Conservation (phyloP, 805 yeast species). For the Metschnikowia rubicola region DNA sequence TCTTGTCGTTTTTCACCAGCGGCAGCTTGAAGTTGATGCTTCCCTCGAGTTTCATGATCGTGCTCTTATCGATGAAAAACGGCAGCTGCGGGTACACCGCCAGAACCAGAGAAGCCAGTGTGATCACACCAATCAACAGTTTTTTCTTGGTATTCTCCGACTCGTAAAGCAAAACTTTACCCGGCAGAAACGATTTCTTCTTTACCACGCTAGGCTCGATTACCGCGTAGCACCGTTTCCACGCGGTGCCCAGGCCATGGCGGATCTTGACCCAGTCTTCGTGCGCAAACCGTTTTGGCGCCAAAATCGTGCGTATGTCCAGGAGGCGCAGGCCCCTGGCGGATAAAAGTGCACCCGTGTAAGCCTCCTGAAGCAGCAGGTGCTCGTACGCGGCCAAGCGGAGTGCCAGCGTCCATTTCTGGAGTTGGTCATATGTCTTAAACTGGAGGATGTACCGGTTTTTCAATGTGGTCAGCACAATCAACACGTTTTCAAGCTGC, state of each 20-base stretch:
- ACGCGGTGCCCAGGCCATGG: constrained; percentile 96
- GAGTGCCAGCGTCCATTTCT: constrained; percentile 80
- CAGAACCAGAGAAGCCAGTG: constrained; percentile 65
- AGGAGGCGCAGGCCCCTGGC: constrained; percentile 87
- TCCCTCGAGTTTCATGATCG: constrained; percentile 89
- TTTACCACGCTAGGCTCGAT: constrained; percentile 65
- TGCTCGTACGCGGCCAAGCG: constrained; percentile 79
- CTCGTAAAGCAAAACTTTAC: constrained; percentile 77
- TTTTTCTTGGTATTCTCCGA: constrained; percentile 71
- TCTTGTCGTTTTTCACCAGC: constrained; percentile 32
- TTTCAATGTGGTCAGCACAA: constrained; percentile 89
- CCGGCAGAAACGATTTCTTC: constrained; percentile 48
- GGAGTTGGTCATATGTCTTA: constrained; percentile 58
- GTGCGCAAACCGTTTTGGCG: constrained; percentile 80
- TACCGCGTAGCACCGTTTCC: constrained; percentile 92
- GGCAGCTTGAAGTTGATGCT: constrained; percentile 56
- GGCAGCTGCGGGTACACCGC: constrained; percentile 93
- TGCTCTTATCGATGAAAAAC: constrained; percentile 75
- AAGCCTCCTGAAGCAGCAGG: constrained; percentile 85
- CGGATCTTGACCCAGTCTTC: constrained; percentile 95
- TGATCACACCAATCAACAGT: constrained; percentile 74
- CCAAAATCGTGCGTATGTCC: constrained; percentile 80
- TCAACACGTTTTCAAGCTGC: constrained; percentile 70
- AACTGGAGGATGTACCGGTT: constrained; percentile 84
- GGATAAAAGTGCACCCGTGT: constrained; percentile 89